Evolutionary conservation across 1,284 basidiomycete genomes (phyloP).

Genomic region (Apiotrichum mycotoxinovorans): DNA sequence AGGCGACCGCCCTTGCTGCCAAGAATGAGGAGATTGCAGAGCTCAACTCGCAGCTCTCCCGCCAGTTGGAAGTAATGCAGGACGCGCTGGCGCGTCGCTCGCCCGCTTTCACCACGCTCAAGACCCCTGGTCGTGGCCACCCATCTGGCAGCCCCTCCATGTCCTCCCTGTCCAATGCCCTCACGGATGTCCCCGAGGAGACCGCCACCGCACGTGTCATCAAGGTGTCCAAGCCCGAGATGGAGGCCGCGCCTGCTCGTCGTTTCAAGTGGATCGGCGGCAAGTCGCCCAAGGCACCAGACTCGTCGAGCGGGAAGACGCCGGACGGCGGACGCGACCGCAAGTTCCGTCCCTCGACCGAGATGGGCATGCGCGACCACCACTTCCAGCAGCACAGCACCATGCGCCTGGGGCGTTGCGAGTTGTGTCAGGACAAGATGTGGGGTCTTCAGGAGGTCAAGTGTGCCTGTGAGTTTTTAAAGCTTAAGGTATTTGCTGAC

Average conservation of each 20-base stretch:
- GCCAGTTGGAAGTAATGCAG: conserved; percentile 62
- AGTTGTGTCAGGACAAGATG: conserved; percentile 96
- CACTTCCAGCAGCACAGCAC: conserved; percentile 86
- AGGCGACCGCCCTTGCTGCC: conserved; percentile 81
- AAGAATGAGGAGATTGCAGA: conserved; percentile 90
- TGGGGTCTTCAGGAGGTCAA: conserved; percentile 89
- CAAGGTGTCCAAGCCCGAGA: conserved; percentile 48
- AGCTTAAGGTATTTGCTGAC: conserved; percentile 38
- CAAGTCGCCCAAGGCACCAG: conserved; percentile 47
- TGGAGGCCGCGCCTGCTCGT: conserved; percentile 51
- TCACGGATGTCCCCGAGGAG: conserved; percentile 50
- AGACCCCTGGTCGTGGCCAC: conserved; percentile 20
- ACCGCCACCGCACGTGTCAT: conserved; percentile 46
- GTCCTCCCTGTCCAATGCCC: conserved; percentile 44
- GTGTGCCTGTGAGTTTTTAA: conserved; percentile 69
- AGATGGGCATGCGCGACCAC: conserved; percentile 60
- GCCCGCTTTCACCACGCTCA: conserved; percentile 24
- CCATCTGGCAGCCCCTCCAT: conserved; percentile 49
- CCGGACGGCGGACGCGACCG: conserved; percentile 9
- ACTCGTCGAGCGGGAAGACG: neutral
- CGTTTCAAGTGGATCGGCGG: conserved; percentile 57
- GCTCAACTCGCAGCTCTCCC: conserved; percentile 72
- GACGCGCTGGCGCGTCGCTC: conserved; percentile 39
- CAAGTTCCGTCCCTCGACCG: conserved; percentile 40
- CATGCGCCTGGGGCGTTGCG: conserved; percentile 83